Conservation (phyloP, 306 rosid genomes). For the Cucumis hystrix region DNA sequence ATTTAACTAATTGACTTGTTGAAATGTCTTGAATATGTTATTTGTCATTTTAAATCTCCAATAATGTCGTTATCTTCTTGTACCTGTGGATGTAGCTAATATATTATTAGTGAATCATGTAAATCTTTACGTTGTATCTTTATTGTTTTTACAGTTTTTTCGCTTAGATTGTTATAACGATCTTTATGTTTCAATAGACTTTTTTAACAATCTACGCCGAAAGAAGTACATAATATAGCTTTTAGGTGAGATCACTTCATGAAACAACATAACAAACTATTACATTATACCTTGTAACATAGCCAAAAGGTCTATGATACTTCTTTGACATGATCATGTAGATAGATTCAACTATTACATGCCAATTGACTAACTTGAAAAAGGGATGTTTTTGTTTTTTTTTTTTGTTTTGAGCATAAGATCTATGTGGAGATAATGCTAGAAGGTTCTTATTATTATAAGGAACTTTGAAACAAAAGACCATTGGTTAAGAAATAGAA, state of each 20-base stretch:
- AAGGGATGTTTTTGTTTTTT: not conserved
- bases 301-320: not conserved
- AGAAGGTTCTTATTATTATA: not conserved
- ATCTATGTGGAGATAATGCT: not conserved
- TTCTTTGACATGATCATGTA: not conserved
- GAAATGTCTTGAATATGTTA: too few relatives aligned
- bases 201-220: not conserved
- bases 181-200: not conserved
- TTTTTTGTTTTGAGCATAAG: not conserved
- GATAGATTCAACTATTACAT: not conserved
- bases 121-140: too few relatives aligned
- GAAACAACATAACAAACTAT: too few relatives aligned
- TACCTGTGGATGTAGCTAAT: too few relatives aligned
- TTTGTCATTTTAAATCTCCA: too few relatives aligned
- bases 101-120: too few relatives aligned
- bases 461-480: not conserved
- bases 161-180: too few relatives aligned
- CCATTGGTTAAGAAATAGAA: not conserved
- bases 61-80: too few relatives aligned
- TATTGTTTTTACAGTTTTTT: too few relatives aligned
- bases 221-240: too few relatives aligned
- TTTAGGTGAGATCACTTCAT: too few relatives aligned
- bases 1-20: not conserved
- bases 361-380: not conserved
- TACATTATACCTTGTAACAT: not conserved